These are phyloP conservation scores for Capsella bursapastoris DNA, from an alignment of 345 rosid species.

Conservation along the genomic window DNA sequence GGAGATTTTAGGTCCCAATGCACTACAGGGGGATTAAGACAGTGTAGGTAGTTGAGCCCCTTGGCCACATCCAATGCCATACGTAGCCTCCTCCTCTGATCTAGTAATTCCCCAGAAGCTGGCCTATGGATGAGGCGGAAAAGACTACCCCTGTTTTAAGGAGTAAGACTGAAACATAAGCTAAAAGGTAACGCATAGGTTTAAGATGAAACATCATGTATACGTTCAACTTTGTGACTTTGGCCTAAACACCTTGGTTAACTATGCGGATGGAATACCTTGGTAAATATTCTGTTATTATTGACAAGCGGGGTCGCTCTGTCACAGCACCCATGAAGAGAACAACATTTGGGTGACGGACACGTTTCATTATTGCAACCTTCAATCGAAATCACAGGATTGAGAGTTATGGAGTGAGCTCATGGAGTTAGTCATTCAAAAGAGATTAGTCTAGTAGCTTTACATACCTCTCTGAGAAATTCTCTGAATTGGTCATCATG, in stretches of 20 bases:
- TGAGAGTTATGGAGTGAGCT: slow-evolving; percentile 1
- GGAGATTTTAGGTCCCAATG: slow-evolving; percentile 99
- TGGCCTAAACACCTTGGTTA: neutral
- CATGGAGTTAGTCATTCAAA: slow-evolving; percentile 1
- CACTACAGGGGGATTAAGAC: slow-evolving; percentile 87
- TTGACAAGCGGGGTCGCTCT: slow-evolving; percentile 81
- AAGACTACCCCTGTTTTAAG: slow-evolving; percentile 82
- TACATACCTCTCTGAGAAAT: slow-evolving; percentile 83
- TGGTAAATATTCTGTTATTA: slow-evolving; percentile 91
- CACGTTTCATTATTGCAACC: slow-evolving; percentile 98
- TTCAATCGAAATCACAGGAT: slow-evolving; percentile 31
- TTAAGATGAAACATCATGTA: slow-evolving; percentile 23
- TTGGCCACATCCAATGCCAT: slow-evolving; percentile 99
- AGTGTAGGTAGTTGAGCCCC: slow-evolving; percentile 93
- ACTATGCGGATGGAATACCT: slow-evolving; percentile 51
- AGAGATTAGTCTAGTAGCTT: neutral
- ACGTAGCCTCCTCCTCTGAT: slow-evolving; percentile 84
- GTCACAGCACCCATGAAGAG: slow-evolving; percentile 99
- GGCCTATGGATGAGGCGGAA: slow-evolving; percentile 90
- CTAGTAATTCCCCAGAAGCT: slow-evolving; percentile 79
- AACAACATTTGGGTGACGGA: slow-evolving; percentile 96
- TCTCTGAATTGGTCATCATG: slow-evolving; percentile 88
- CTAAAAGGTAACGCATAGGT: slow-evolving; percentile 7
- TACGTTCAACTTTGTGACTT: neutral
- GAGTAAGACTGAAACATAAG: slow-evolving; percentile 26